phyloP scores from a whole-genome alignment of 2,329 filamentous ascomycete genomes.

The Fusarium drepaniforme region DNA sequence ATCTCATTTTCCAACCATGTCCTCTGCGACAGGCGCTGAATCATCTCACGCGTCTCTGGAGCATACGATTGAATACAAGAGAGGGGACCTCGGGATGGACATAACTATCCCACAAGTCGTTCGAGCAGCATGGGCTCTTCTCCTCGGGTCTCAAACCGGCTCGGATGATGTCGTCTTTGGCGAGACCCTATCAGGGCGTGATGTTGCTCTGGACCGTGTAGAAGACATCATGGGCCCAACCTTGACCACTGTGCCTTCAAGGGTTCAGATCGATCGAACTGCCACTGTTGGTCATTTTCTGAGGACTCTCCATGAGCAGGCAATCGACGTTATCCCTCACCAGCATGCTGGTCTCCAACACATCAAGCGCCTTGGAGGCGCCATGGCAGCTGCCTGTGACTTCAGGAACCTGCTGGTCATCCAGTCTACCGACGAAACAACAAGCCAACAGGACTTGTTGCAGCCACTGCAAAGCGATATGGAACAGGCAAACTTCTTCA shows the following conservation, averaged over 20 bases:
- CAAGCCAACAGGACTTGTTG: neutral
- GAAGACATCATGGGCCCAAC: slow-evolving; percentile 32
- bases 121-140: slow-evolving; percentile 33
- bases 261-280: slow-evolving; percentile 15
- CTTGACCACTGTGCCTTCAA: slow-evolving; percentile 23
- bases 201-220: slow-evolving; percentile 19
- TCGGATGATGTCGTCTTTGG: slow-evolving; percentile 35
- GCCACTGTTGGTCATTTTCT: slow-evolving; percentile 9
- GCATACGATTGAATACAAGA: slow-evolving; percentile 5
- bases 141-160: slow-evolving; percentile 13
- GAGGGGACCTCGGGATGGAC: neutral
- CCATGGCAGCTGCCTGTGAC: slow-evolving; percentile 29
- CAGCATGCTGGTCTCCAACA: slow-evolving; percentile 49
- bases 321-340: slow-evolving; percentile 37
- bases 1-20: slow-evolving; percentile 21
- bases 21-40: neutral
- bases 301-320: neutral
- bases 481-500: slow-evolving; percentile 33
- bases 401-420: slow-evolving; percentile 49
- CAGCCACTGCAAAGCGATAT: slow-evolving; percentile 12
- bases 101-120: slow-evolving; percentile 22
- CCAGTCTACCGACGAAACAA: slow-evolving; percentile 23
- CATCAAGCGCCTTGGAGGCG: slow-evolving; percentile 36
- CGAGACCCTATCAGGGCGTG: slow-evolving; percentile 29
- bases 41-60: neutral